These are phyloP conservation scores for Oenanthe sinensis DNA, from an alignment of 129 eudicot genomes.

Conservation along the genomic window DNA sequence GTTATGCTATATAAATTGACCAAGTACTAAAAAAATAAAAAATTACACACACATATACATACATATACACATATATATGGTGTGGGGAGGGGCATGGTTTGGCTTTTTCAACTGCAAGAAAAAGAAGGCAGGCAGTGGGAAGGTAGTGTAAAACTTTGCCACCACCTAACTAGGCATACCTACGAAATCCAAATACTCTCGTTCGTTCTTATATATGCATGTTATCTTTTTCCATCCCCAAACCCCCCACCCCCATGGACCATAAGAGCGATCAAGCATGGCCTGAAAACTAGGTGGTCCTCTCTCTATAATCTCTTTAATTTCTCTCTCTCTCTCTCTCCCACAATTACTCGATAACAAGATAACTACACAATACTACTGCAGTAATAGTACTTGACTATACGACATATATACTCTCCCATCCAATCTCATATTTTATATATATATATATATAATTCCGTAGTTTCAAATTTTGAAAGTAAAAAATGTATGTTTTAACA, in stretches of 20 bases:
- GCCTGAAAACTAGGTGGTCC: constrained; percentile 22
- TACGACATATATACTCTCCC: not conserved
- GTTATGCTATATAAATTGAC: not conserved
- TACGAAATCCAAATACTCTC: not conserved
- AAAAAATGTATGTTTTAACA: too few species aligned
- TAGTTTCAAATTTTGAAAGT: not conserved
- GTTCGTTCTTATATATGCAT: not conserved
- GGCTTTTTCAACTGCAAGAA: constrained; percentile 10
- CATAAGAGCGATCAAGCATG: not conserved
- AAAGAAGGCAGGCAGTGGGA: not conserved
- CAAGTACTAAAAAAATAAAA: not conserved
- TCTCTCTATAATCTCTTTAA: not conserved
- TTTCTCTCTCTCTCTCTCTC: not conserved
- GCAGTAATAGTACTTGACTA: not conserved
- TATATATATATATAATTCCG: not conserved
- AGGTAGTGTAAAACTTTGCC: constrained; percentile 2
- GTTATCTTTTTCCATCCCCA: constrained; percentile 8
- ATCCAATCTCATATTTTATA: not conserved
- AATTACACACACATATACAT: not conserved
- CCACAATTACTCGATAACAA: not conserved
- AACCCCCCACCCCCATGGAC: constrained; percentile 2
- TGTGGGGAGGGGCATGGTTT: constrained; percentile 4
- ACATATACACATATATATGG: not conserved
- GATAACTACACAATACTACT: not conserved
- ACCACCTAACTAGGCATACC: constrained; percentile 1